Evolutionary conservation across 2,329 filamentous ascomycete species (phyloP).

Genomic region (Pseudogymnoascus sp.): DNA sequence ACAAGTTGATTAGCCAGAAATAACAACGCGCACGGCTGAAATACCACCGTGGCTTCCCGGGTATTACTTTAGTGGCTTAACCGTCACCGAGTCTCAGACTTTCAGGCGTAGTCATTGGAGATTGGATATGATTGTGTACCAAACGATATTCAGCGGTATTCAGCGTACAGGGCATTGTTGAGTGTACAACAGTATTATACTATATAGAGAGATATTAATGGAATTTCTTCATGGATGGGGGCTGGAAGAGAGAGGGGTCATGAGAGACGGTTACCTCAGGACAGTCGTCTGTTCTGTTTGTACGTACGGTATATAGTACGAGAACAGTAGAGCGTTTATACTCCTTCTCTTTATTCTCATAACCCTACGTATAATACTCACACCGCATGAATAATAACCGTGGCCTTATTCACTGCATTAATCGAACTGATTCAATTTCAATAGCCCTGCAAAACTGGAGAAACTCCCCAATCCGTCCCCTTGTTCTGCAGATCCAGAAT

Average conservation of each 20-base stretch:
- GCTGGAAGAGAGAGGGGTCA: neutral
- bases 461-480: neutral
- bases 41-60: neutral
- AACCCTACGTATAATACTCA: neutral
- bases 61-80: neutral
- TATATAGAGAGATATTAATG: neutral
- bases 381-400: neutral
- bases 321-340: neutral
- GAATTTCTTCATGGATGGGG: neutral
- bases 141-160: neutral
- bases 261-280: neutral
- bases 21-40: neutral
- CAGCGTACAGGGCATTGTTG: neutral
- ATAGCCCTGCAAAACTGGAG: conserved; percentile 9
- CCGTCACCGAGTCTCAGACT: neutral
- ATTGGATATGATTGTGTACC: neutral
- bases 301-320: neutral
- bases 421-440: neutral
- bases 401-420: neutral
- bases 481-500: conserved; percentile 4
- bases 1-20: neutral
- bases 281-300: neutral
- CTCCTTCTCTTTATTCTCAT: neutral
- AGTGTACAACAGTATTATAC: neutral
- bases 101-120: neutral